A percentile compares a stretch with the other conserved stretches of the same genome.
Evolutionary conservation across 495 filamentous ascomycete genomes (phyloP).

Genomic region (Neurospora discreta): DNA sequence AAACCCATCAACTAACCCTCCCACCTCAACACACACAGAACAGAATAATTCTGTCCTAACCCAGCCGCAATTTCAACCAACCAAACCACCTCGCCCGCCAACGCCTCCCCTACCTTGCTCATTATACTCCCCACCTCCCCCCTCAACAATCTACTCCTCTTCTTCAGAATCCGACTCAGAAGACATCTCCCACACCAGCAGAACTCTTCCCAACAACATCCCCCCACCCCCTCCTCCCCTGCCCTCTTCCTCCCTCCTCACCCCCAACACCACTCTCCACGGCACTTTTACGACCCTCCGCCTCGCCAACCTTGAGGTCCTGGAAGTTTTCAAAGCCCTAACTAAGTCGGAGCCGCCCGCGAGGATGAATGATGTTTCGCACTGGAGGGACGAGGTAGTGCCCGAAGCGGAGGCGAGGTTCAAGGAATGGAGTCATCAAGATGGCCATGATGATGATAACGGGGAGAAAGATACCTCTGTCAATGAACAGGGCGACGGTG

Average conservation of each 20-base stretch:
- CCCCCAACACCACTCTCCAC: not conserved
- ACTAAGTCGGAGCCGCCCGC: not conserved
- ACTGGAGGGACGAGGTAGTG: not conserved
- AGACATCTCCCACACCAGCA: not conserved
- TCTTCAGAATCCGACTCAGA: not conserved
- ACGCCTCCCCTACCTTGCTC: not conserved
- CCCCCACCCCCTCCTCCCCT: not conserved
- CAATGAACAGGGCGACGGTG: too few species aligned
- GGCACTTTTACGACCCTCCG: conserved; percentile 7
- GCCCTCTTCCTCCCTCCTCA: not conserved
- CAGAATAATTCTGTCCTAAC: not conserved
- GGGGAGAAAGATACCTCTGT: too few species aligned
- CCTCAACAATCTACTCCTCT: not conserved
- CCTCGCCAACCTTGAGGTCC: conserved; percentile 2
- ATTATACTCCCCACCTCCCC: not conserved
- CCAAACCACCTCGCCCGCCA: not conserved
- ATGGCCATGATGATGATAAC: not conserved
- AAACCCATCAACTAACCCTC: not conserved
- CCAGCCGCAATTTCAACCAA: not conserved
- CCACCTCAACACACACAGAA: not conserved
- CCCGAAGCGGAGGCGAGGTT: not conserved
- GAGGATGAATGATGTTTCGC: not conserved
- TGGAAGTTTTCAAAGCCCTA: conserved; percentile 1
- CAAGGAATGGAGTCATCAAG: not conserved
- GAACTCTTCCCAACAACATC: not conserved